Evolutionary conservation across 495 filamentous ascomycete species (phyloP).

Genomic region (Penicillium ucsense): DNA sequence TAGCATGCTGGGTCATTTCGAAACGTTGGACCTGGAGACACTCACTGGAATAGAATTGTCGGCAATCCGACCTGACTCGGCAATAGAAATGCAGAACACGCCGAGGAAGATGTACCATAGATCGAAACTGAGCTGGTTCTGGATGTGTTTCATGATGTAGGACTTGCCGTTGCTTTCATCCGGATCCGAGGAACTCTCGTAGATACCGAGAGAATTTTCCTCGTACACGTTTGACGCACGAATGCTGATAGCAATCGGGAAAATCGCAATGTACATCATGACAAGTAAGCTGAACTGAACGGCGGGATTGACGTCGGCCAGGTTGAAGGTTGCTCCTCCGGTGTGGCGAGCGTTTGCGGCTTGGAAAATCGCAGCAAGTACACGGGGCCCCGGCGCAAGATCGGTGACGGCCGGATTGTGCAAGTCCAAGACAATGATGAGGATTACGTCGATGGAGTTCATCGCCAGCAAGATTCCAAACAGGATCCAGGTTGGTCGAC

Average conservation of each 20-base stretch:
- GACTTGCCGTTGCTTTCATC: conserved; percentile 23
- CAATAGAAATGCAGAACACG: conserved; percentile 48
- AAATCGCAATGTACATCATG: conserved; percentile 71
- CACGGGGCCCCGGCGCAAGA: conserved; percentile 21
- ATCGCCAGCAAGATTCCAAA: conserved; percentile 48
- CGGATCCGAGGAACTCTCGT: conserved; percentile 38
- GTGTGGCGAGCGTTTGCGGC: conserved; percentile 50
- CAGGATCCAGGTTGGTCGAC: conserved; percentile 50
- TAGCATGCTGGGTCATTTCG: not conserved
- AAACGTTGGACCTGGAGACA: not conserved
- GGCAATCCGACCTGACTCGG: conserved; percentile 41
- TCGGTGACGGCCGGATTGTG: conserved; percentile 22
- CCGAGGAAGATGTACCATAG: conserved; percentile 58
- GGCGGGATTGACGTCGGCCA: conserved; percentile 48
- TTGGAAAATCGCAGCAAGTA: conserved; percentile 52
- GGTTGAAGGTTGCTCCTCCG: conserved; percentile 46
- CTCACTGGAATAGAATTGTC: conserved; percentile 36
- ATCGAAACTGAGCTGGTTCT: conserved; percentile 53
- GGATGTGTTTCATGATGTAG: conserved; percentile 48
- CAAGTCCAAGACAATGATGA: conserved; percentile 52
- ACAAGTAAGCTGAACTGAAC: conserved; percentile 51
- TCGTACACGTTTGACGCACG: conserved; percentile 57
- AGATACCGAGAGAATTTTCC: conserved; percentile 62
- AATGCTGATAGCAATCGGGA: conserved; percentile 67
- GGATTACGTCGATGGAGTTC: conserved; percentile 47